Conservation (phyloP, 345 rosid species). For the Arabidopsis suecica region DNA sequence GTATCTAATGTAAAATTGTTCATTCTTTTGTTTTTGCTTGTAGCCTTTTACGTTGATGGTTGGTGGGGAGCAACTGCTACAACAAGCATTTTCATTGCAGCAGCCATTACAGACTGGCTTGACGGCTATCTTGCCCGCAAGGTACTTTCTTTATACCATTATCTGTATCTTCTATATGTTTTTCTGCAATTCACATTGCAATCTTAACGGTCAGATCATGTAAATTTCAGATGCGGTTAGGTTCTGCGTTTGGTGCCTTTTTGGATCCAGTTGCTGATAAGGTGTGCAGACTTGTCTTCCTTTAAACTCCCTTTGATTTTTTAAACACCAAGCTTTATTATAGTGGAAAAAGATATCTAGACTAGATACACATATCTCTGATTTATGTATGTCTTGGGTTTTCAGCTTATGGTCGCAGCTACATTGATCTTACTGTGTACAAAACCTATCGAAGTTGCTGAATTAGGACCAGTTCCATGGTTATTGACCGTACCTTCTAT, state of each 20-base stretch:
- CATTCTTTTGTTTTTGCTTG: slow-evolving; percentile 17
- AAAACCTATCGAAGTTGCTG: slow-evolving; percentile 64
- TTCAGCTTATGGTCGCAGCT: slow-evolving; percentile 97
- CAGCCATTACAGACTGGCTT: slow-evolving; percentile 98
- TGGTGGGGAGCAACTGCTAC: slow-evolving; percentile 96
- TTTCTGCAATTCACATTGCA: neutral
- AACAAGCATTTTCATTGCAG: slow-evolving; percentile 81
- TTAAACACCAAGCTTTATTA: neutral
- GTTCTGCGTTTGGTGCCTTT: slow-evolving; percentile 95
- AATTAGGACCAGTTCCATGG: slow-evolving; percentile 75
- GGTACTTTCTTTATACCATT: slow-evolving; percentile 48
- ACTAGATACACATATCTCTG: slow-evolving; percentile 11
- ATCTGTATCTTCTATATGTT: slow-evolving; percentile 5
- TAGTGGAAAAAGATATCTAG: neutral
- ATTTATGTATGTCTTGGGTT: slow-evolving; percentile 29
- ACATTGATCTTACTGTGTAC: slow-evolving; percentile 89
- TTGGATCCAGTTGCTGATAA: slow-evolving; percentile 99
- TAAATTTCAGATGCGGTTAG: slow-evolving; percentile 75
- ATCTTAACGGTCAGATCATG: slow-evolving; percentile 22
- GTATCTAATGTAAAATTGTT: slow-evolving; percentile 2
- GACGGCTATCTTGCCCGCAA: slow-evolving; percentile 96
- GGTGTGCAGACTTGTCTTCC: slow-evolving; percentile 60
- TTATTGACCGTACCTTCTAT: slow-evolving; percentile 83
- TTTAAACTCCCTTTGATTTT: neutral
- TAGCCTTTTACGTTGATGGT: slow-evolving; percentile 83